Conservation (phyloP, 176 grass and related monocot species). For the Avena sativa region DNA sequence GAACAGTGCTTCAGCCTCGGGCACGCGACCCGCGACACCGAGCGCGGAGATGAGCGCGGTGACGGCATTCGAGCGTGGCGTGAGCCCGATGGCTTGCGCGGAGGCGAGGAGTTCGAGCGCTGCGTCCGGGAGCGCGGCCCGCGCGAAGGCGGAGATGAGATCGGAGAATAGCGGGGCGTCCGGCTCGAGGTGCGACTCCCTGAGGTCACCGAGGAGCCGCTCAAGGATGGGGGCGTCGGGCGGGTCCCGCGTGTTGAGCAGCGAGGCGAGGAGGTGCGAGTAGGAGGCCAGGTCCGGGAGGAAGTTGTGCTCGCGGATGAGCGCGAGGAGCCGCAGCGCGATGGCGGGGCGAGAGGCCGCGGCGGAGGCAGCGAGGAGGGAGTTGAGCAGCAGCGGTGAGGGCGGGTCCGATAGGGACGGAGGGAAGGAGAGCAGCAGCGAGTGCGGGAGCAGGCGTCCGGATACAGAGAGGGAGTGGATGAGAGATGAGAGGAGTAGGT, state of each 20-base stretch:
- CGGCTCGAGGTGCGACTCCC: constrained; percentile 73
- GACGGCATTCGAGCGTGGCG: constrained; percentile 80
- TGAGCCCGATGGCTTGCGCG: constrained; percentile 88
- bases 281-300: constrained; percentile 83
- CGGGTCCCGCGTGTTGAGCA: constrained; percentile 79
- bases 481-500: constrained; percentile 87
- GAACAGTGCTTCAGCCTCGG: constrained; percentile 88
- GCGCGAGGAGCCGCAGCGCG: constrained; percentile 67
- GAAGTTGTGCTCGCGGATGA: constrained; percentile 75
- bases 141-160: constrained; percentile 82
- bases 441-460: constrained; percentile 61
- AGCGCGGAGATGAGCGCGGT: constrained; percentile 80
- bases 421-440: constrained; percentile 69
- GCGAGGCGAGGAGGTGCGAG: constrained; percentile 82
- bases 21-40: constrained; percentile 62
- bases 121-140: constrained; percentile 65
- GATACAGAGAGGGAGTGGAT: constrained; percentile 75
- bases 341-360: constrained; percentile 71
- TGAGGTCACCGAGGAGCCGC: constrained; percentile 64
- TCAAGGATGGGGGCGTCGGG: constrained; percentile 71
- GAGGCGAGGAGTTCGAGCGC: constrained; percentile 77
- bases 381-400: constrained; percentile 88
- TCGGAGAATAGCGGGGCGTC: constrained; percentile 85
- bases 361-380: constrained; percentile 79
- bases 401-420: constrained; percentile 66